Evolutionary conservation across 306 rosid species (phyloP), one percentile per base, ranked within the genome.

Genomic region (Castanospermum australe): DNA sequence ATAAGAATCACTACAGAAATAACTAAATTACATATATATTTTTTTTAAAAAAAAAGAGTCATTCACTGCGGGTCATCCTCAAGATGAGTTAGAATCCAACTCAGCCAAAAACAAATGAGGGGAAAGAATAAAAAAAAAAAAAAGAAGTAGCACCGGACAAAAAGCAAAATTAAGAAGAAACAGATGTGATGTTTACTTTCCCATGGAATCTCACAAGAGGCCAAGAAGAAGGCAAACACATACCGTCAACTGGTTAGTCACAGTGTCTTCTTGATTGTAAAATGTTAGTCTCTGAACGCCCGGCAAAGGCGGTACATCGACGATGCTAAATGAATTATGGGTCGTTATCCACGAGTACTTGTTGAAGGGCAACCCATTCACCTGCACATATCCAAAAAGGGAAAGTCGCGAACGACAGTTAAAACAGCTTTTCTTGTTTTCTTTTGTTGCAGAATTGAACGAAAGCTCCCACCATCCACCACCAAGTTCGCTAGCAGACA

Each of bases 331-430:
- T 33, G 98, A 90, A 76, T 94, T 94, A 81, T 94, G 98, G 45
- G 98, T 94, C 86, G 90, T 86, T 76, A 94, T 72, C 98, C 97
- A 94, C 7, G 98, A 71, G 84, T 92, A 94, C 90, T 94, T 94
- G 79, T 92, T 92, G 82, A 94, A 94, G 45, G 97, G 97, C 79
- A 94, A 81, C 20, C 90, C 97, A 71, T 80, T 87, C 48, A 92
- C 82, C 98, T 90, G 73, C 79, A 89, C 79, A 89, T 42, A 6
- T 13, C 62, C 57, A 33, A 87, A 62, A 63, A 20, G 66, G 7
- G 11, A 0, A 70, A 70, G 25, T 6, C 5, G 12, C 68, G 2
- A 4, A 66, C 10, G 21, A 66, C 20, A 66, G 33, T 48, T 32
- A 28, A 28, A n/a, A 15, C 39, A 0, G 17, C 35, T 24, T 5